Conservation (phyloP, 352 stramenopile species). For the Phytophthora parvispora region DNA sequence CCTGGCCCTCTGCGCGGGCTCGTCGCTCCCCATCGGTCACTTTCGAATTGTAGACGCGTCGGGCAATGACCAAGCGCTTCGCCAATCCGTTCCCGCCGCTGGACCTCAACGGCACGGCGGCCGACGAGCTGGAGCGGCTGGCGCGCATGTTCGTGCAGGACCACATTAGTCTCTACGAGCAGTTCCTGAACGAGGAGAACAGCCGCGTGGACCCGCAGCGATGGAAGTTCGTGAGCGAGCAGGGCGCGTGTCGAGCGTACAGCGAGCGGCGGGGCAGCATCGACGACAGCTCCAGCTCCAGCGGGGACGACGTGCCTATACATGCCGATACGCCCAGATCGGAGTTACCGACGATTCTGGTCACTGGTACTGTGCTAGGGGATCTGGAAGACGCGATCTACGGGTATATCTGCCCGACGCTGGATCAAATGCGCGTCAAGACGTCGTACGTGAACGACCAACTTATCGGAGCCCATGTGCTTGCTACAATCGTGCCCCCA, state of each 20-base stretch:
- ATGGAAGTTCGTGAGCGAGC: conserved; percentile 56
- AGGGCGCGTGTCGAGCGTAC: conserved; percentile 51
- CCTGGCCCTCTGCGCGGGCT: background rate
- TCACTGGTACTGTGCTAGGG: conserved; percentile 46
- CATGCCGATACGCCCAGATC: conserved; percentile 33
- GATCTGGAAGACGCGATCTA: conserved; percentile 61
- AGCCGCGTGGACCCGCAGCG: conserved; percentile 38
- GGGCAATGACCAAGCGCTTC: conserved; percentile 44
- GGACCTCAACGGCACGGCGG: conserved; percentile 34
- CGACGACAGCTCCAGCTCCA: conserved; percentile 33
- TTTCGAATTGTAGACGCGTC: conserved; percentile 8
- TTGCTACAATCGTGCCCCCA: conserved; percentile 45
- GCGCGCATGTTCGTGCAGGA: conserved; percentile 50
- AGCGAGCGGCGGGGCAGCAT: conserved; percentile 33
- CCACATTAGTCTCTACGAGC: conserved; percentile 53
- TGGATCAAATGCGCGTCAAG: conserved; percentile 51
- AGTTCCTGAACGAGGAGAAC: conserved; percentile 41
- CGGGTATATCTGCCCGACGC: conserved; percentile 42
- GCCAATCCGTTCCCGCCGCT: conserved; percentile 53
- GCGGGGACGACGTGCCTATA: conserved; percentile 30
- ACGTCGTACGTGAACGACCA: conserved; percentile 58
- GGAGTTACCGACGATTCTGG: conserved; percentile 35
- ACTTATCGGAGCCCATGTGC: conserved; percentile 48
- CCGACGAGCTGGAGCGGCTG: conserved; percentile 34
- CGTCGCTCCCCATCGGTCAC: conserved; percentile 1